Base-by-base conservation (phyloP, 345 rosid species). In the Draba incana region DNA sequence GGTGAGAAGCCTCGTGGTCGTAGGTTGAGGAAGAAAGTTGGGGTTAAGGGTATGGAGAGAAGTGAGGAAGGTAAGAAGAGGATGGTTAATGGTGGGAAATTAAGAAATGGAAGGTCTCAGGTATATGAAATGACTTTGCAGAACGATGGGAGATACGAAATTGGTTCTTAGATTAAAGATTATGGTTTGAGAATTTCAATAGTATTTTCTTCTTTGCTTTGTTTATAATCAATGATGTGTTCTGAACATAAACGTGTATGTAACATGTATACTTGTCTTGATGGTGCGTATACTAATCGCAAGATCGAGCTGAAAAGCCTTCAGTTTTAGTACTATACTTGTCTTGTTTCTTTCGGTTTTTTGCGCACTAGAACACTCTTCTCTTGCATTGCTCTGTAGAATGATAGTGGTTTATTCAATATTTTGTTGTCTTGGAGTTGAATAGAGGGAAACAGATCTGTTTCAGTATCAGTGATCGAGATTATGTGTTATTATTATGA, bases 121-220 rank as follows among this genome's bases (percentile, higher is more conserved):
- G 57, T 70, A 6, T 59, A 64, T 8, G 79, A 76, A 0, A 64
- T 76, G 76, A 64, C 50, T 64, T 57, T 76, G 68, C 71, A 70
- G 63, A 64, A 70, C 16, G 76, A 70, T 65, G 79, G 79, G 24
- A 76, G 71, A 57, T 76, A 76, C 49, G 24, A 64, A 65, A n/a
- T 70, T 64, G 79, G 76, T 41, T 56, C 76, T 25, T 72, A 64
- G 68, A 42, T 57, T 28, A 2, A 15, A 60, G 52, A 23, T 2
- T 57, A 10, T 52, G 13, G 35, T 11, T 25, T 11, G 15, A 28
- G 1, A 33, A 8, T 4, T 24, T 61, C 52, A 16, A 8, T 63
- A 48, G 12, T 63, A 13, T 35, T 39, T 33, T 49, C 57, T 45
- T 37, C 52, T 6, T 14, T 59, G 42, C 2, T 69, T 20, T 57